These are phyloP conservation scores for Coemansia sp. DNA, from an alignment of 192 early-diverging fungal genomes.

Conservation along the genomic window DNA sequence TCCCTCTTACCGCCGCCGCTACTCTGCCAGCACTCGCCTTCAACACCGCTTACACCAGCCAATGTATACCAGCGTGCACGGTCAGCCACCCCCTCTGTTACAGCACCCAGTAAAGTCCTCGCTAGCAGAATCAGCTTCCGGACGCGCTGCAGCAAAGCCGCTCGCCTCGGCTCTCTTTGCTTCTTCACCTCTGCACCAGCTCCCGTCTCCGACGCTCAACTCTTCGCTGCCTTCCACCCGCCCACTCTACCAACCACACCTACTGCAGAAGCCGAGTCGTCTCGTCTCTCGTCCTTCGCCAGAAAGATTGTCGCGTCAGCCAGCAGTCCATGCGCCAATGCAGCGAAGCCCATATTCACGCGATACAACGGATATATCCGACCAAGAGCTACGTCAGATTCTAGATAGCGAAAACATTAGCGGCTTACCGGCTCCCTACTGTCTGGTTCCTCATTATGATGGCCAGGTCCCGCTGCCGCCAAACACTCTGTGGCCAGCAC, in stretches of 20 bases:
- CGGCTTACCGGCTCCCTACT: constrained; percentile 47
- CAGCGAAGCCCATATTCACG: constrained; percentile 51
- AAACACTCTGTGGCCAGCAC: constrained; percentile 24
- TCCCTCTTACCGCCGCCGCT: constrained; percentile 1
- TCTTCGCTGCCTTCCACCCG: constrained; percentile 28
- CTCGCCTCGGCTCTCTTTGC: constrained; percentile 30
- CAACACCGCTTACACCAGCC: not conserved
- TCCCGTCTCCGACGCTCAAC: constrained; percentile 10
- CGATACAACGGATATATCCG: constrained; percentile 54
- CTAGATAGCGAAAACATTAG: constrained; percentile 56
- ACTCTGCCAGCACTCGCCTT: not conserved
- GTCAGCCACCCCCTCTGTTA: constrained; percentile 51
- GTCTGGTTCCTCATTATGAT: constrained; percentile 49
- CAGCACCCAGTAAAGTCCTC: constrained; percentile 43
- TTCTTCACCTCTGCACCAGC: constrained; percentile 22
- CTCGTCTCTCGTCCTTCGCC: constrained; percentile 27
- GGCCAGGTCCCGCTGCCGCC: constrained; percentile 31
- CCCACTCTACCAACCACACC: constrained; percentile 20
- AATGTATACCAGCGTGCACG: constrained; percentile 53
- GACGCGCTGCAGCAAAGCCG: constrained; percentile 31
- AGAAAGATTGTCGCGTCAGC: constrained; percentile 29
- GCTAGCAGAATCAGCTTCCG: constrained; percentile 30
- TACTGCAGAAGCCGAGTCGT: constrained; percentile 26
- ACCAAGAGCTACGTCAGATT: constrained; percentile 56
- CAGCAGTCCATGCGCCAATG: constrained; percentile 46